A percentile compares a stretch with the other conserved stretches of the same genome.
These are phyloP conservation scores for Hypoxylon sp. DNA, from an alignment of 2,329 filamentous ascomycete genomes.

Conservation along the genomic window DNA sequence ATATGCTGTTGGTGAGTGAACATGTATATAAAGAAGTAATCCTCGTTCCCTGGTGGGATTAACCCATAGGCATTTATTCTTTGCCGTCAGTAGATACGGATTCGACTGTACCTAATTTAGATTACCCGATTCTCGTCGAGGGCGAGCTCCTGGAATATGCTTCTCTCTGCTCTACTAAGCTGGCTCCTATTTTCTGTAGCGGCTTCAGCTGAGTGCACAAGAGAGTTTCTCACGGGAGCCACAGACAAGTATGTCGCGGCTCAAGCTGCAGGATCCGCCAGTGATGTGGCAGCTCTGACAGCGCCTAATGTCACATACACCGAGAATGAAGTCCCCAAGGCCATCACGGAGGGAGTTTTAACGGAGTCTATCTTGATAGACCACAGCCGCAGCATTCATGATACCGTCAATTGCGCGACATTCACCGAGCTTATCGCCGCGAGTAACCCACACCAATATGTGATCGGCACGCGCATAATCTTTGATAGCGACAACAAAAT, in stretches of 20 bases:
- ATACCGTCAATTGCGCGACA: conserved; percentile 56
- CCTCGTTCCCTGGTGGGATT: not conserved
- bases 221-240: conserved; percentile 45
- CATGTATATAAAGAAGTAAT: conserved; percentile 18
- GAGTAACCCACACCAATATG: conserved; percentile 54
- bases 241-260: conserved; percentile 49
- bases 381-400: conserved; percentile 55
- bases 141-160: conserved; percentile 17
- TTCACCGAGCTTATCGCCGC: conserved; percentile 60
- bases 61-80: not conserved
- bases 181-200: conserved; percentile 33
- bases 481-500: conserved; percentile 48
- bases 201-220: conserved; percentile 39
- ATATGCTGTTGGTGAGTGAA: not conserved
- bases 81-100: not conserved
- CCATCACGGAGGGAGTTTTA: conserved; percentile 49
- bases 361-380: conserved; percentile 53
- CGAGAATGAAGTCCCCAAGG: conserved; percentile 53
- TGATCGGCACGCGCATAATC: conserved; percentile 54
- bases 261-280: conserved; percentile 45
- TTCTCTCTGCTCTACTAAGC: conserved; percentile 11
- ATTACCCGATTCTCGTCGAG: not conserved
- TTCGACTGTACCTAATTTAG: not conserved
- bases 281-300: conserved; percentile 35
- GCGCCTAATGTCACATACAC: conserved; percentile 49